phyloP scores from a whole-genome alignment of 768 basidiomycete genomes.

The Xanthoconium purpureum region DNA sequence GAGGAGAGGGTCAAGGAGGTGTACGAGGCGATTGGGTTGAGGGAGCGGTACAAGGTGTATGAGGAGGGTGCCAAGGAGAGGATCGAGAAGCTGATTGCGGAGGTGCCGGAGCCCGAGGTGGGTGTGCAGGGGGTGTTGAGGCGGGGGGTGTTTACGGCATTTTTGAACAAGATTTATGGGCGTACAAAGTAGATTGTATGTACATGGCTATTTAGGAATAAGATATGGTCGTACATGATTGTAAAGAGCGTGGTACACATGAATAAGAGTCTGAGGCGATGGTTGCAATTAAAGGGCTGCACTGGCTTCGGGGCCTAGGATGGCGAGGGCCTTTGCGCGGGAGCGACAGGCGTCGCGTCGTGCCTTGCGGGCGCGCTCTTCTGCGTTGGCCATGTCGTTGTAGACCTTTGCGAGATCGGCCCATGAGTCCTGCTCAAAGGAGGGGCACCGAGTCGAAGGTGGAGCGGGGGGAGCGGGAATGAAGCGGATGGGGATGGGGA shows the following conservation, averaged over 20 bases:
- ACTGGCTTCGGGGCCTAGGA: slow-evolving; percentile 3
- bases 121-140: slow-evolving; percentile 46
- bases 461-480: neutral
- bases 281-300: neutral
- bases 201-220: neutral
- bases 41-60: slow-evolving; percentile 68
- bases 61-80: slow-evolving; percentile 70
- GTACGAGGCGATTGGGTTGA: slow-evolving; percentile 67
- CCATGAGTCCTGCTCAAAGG: neutral
- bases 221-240: neutral
- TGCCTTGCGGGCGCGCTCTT: slow-evolving; percentile 10
- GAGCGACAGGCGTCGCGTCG: slow-evolving; percentile 12
- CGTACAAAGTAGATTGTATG: slow-evolving; percentile 45
- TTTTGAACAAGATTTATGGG: slow-evolving; percentile 83
- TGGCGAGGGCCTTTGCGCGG: slow-evolving; percentile 4
- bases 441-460: too few relatives aligned
- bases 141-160: slow-evolving; percentile 75
- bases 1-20: slow-evolving; percentile 63
- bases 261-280: neutral
- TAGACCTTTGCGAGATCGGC: neutral
- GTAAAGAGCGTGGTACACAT: too few relatives aligned
- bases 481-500: neutral
- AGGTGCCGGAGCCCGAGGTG: slow-evolving; percentile 58
- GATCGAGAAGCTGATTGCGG: slow-evolving; percentile 67
- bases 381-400: neutral